Evolutionary conservation across 2,329 filamentous ascomycete species (phyloP).

Genomic region (Fusarium neocosmosporiellum): DNA sequence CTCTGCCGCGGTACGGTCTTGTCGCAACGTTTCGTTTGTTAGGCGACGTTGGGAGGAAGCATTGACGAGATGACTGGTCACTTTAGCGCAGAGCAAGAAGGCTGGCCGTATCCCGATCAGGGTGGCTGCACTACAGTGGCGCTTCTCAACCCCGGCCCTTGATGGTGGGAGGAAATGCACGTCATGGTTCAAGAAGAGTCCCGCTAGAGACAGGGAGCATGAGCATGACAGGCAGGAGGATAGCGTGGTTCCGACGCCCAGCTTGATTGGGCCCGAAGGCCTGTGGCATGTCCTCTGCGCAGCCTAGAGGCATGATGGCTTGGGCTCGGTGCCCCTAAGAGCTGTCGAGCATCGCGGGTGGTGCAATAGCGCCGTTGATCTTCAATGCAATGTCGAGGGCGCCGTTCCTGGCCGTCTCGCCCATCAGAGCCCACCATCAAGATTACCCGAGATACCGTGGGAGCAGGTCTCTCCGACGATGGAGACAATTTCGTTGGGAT

Average conservation of each 20-base stretch:
- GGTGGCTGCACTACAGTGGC: conserved; percentile 35
- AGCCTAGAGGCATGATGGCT: conserved; percentile 4
- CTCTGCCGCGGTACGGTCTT: neutral
- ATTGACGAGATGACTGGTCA: conserved; percentile 38
- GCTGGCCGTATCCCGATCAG: conserved; percentile 34
- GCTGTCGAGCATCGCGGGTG: conserved; percentile 11
- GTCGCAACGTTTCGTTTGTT: neutral
- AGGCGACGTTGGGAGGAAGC: conserved; percentile 13
- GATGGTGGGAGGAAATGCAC: conserved; percentile 39
- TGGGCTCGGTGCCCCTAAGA: neutral
- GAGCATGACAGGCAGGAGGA: conserved; percentile 35
- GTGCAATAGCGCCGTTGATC: conserved; percentile 39
- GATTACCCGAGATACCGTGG: conserved; percentile 3
- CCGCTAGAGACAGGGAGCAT: conserved; percentile 40
- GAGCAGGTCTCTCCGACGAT: conserved; percentile 13
- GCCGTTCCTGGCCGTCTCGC: conserved; percentile 29
- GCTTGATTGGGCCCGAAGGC: conserved; percentile 31
- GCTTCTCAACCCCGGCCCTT: conserved; percentile 26
- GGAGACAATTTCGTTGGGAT: conserved; percentile 1
- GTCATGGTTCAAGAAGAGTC: conserved; percentile 44
- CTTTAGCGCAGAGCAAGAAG: conserved; percentile 28
- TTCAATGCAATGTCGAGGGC: conserved; percentile 27
- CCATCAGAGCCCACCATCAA: conserved; percentile 7
- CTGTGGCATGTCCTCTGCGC: conserved; percentile 5
- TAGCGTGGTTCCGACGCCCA: conserved; percentile 33